Conservation (phyloP, 495 filamentous ascomycete species). For the Chaetomium tenue region DNA sequence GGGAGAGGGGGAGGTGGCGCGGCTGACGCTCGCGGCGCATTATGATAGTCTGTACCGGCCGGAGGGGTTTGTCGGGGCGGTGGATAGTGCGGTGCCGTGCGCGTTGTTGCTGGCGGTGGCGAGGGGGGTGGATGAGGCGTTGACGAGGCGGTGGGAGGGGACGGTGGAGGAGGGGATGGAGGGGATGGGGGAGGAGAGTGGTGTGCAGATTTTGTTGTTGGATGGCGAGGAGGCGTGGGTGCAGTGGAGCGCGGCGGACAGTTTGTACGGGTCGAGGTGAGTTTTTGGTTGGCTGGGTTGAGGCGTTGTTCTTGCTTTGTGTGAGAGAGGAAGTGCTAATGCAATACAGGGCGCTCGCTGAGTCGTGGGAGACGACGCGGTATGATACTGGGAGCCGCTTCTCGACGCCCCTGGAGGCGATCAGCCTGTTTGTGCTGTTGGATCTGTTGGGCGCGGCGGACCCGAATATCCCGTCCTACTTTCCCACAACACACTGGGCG, state of each 20-base stretch:
- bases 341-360: slow-evolving; percentile 29
- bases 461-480: slow-evolving; percentile 77
- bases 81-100: slow-evolving; percentile 89
- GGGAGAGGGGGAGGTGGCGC: slow-evolving; percentile 64
- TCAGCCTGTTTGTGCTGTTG: slow-evolving; percentile 87
- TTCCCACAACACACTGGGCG: slow-evolving; percentile 88
- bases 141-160: slow-evolving; percentile 76
- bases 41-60: slow-evolving; percentile 86
- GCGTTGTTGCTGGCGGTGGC: slow-evolving; percentile 88
- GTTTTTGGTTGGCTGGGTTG: slow-evolving; percentile 7
- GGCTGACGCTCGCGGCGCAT: slow-evolving; percentile 87
- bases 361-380: slow-evolving; percentile 28
- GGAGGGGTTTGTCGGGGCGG: slow-evolving; percentile 87
- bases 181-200: slow-evolving; percentile 61
- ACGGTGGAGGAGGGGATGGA: slow-evolving; percentile 53
- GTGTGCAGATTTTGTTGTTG: slow-evolving; percentile 84
- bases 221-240: slow-evolving; percentile 95
- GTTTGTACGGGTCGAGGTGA: slow-evolving; percentile 79
- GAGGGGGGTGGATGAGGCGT: slow-evolving; percentile 69
- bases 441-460: slow-evolving; percentile 75
- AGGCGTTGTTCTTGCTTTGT: neutral
- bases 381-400: slow-evolving; percentile 23
- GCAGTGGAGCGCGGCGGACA: slow-evolving; percentile 74
- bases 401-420: slow-evolving; percentile 68
- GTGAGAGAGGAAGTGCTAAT: neutral